Evolutionary conservation across 257 asterid species (phyloP), one percentile per base, ranked within the genome.

Genomic region (Vinca minor): DNA sequence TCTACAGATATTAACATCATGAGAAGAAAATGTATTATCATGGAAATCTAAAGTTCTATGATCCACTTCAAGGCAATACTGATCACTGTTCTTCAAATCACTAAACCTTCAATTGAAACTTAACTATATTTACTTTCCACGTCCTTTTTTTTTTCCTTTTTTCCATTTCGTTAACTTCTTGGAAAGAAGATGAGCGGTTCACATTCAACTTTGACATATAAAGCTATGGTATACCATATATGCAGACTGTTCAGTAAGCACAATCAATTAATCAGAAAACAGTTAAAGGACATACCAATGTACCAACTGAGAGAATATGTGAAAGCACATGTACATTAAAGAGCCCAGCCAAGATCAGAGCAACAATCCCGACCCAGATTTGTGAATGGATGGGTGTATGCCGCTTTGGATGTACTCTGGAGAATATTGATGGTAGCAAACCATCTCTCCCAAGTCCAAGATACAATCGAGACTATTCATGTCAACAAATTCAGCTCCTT

Each of bases 371-470:
- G 64, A 87, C 98, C 98, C 96, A 92, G 62, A 89, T 73, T 79
- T 92, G 98, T 44, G 96, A 84, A 73, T 89, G 84, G 65, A 89
- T 29, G 39, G 98, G 98, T 63, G 98, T 89, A 71, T 80, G 96
- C 62, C 87, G 81, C 25, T 54, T 81, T 34, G 86, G 86, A 78
- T 92, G 85, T 67, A 92, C 90, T 81, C 76, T 87, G 64, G 91
- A 73, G 77, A 92, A 87, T 54, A 89, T 62, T 68, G 85, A 72
- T 48, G 96, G 98, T 54, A 92, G 70, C 66, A 92, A 80, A 49
- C 98, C 98, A 71, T 92, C 96, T 74, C 98, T 85, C 77, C 96
- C 98, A 66, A 92, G 79, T 65, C 98, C 98, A 71, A 92, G 95
- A 80, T 92, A 92, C 57, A 92, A 63, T 49, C 98, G 95, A 71